phyloP scores from a whole-genome alignment of 2,329 filamentous ascomycete genomes.

The Bipolaris oryzae region DNA sequence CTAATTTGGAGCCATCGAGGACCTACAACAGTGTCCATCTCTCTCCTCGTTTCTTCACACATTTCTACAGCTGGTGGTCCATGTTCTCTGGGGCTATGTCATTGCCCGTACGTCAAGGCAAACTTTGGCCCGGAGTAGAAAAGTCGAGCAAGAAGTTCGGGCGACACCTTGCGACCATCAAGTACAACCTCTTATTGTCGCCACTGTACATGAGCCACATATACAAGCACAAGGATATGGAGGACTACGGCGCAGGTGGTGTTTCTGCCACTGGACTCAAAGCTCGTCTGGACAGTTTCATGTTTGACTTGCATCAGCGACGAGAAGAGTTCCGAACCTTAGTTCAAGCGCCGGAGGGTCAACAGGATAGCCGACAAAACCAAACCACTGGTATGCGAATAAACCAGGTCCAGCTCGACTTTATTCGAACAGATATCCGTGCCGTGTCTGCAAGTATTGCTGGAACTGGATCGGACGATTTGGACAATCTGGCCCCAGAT shows the following conservation, averaged over 20 bases:
- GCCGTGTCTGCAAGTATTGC: slow-evolving; percentile 90
- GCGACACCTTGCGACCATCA: slow-evolving; percentile 95
- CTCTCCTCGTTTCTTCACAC: slow-evolving; percentile 93
- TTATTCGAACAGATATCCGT: slow-evolving; percentile 88
- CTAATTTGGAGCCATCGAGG: slow-evolving; percentile 74
- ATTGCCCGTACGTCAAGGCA: slow-evolving; percentile 88
- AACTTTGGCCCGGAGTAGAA: slow-evolving; percentile 87
- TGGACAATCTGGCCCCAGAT: slow-evolving; percentile 70
- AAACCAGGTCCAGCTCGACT: slow-evolving; percentile 89
- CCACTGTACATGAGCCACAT: slow-evolving; percentile 95
- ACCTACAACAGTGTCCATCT: slow-evolving; percentile 98
- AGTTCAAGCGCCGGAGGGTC: slow-evolving; percentile 67
- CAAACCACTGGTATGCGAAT: slow-evolving; percentile 94
- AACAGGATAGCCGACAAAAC: slow-evolving; percentile 69
- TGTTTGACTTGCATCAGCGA: slow-evolving; percentile 93
- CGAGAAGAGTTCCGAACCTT: slow-evolving; percentile 88
- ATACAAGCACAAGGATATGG: slow-evolving; percentile 96
- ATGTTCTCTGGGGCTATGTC: slow-evolving; percentile 95
- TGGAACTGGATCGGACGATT: slow-evolving; percentile 76
- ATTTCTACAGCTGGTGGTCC: slow-evolving; percentile 98
- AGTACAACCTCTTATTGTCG: slow-evolving; percentile 91
- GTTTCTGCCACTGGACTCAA: slow-evolving; percentile 97
- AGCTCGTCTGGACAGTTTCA: slow-evolving; percentile 93
- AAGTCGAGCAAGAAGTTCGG: slow-evolving; percentile 99
- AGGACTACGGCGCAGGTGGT: slow-evolving; percentile 77